Conservation (phyloP, 2,329 filamentous ascomycete genomes). For the Setomelanomma holmii region DNA sequence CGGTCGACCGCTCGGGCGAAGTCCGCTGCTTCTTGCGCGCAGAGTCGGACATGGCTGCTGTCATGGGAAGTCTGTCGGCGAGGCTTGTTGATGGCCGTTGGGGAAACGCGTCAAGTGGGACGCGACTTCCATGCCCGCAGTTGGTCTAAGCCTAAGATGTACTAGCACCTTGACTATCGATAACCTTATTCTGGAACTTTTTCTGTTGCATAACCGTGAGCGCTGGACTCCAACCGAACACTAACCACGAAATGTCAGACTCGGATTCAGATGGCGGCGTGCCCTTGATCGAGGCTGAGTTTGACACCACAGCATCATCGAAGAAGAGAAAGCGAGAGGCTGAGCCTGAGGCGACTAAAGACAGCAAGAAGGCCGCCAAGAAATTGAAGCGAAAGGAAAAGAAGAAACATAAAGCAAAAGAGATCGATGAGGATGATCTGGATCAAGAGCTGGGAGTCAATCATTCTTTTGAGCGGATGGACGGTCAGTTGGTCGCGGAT, state of each 20-base stretch:
- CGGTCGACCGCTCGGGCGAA: conserved; percentile 38
- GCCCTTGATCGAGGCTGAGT: conserved; percentile 53
- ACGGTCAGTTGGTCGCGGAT: conserved; percentile 82
- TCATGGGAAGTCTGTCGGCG: conserved; percentile 9
- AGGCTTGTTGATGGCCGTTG: conserved; percentile 29
- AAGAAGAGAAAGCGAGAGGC: conserved; percentile 53
- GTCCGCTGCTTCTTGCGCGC: conserved; percentile 45
- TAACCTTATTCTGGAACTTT: conserved; percentile 34
- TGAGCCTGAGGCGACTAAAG: conserved; percentile 38
- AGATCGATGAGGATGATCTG: conserved; percentile 68
- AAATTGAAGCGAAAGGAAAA: conserved; percentile 58
- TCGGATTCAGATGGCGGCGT: conserved; percentile 53
- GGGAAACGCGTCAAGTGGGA: conserved; percentile 27
- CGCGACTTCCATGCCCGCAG: conserved; percentile 19
- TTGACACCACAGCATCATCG: conserved; percentile 39
- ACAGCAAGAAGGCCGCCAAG: conserved; percentile 45
- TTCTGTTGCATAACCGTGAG: conserved; percentile 21
- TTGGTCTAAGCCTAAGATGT: conserved; percentile 5
- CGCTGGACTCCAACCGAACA: conserved; percentile 27
- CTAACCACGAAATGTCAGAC: conserved; percentile 52
- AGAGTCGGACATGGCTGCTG: conserved; percentile 44
- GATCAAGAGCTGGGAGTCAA: conserved; percentile 68
- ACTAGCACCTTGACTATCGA: conserved; percentile 35
- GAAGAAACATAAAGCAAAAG: conserved; percentile 65
- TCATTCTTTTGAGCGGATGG: conserved; percentile 80